Percentiles rank a stretch among this genome's conserved stretches.
Conservation (phyloP, 75 land plant genomes). For the Selaginella tamariscina region DNA sequence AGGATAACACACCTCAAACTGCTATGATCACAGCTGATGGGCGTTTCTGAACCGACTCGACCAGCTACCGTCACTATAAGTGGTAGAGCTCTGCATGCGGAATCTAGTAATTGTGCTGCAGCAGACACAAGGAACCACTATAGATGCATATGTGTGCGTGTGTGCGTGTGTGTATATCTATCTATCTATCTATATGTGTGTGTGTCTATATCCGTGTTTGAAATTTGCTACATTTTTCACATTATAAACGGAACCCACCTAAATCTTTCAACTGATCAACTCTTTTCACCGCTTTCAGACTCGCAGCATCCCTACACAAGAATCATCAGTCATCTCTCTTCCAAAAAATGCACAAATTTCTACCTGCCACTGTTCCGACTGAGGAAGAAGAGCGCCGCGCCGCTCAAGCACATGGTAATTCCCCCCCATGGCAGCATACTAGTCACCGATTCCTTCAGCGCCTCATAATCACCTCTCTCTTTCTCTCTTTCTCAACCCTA, state of each 20-base stretch:
- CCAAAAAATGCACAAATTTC: background rate
- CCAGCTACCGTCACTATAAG: slow-evolving; percentile 83
- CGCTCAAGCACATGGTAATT: slow-evolving; percentile 70
- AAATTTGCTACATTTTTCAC: background rate
- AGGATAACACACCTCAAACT: slow-evolving; percentile 86
- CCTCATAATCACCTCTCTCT: background rate
- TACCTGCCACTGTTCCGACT: slow-evolving; percentile 75
- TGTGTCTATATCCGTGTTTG: background rate
- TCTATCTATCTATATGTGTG: too few species aligned
- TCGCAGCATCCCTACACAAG: slow-evolving; percentile 61
- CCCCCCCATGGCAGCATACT: slow-evolving; percentile 90
- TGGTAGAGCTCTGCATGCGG: slow-evolving; percentile 71
- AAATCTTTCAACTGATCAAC: slow-evolving; percentile 76
- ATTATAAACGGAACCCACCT: slow-evolving; percentile 28
- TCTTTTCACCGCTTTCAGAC: slow-evolving; percentile 55
- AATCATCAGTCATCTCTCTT: background rate
- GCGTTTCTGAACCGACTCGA: slow-evolving; percentile 89
- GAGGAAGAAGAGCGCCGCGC: slow-evolving; percentile 70
- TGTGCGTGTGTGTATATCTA: too few species aligned
- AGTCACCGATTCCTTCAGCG: background rate
- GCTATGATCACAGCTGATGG: slow-evolving; percentile 73
- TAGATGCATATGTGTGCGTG: background rate
- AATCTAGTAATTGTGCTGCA: slow-evolving; percentile 59
- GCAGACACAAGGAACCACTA: background rate
- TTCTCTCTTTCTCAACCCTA: too few species aligned